Base-by-base conservation (phyloP, 2,329 filamentous ascomycete species). In the Hymenoscyphus occultus region DNA sequence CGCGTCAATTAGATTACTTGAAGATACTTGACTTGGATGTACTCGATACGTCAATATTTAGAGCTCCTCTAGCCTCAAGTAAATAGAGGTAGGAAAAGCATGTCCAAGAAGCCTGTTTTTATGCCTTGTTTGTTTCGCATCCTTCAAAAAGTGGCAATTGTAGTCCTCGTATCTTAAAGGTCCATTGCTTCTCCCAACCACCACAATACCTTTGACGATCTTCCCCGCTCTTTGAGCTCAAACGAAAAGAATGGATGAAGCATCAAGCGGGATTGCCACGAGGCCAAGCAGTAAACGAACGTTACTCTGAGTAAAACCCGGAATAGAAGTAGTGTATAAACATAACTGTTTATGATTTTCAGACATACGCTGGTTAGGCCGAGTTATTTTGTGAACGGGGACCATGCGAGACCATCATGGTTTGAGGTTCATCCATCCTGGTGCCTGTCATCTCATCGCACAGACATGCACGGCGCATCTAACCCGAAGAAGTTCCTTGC, bases 391-490 rank as follows among this genome's bases (percentile, higher is more conserved):
- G 45, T 51, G 45, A 51, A 51, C 5, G 45, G 12, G 4, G n/a
- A 51, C 19, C 45, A 9, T 39, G 65, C 59, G 67, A 69, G 62
- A 69, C 65, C 62, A 64, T 65, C 63, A 64, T 63, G 19, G 67
- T 68, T 69, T 68, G 67, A 70, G 65, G 59, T 57, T 64, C 57
- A 60, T 58, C 32, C 48, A 19, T 40, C 56, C 56, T 42, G 35
- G 59, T 35, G 57, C 64, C 65, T 65, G 66, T 57, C 45, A 16
- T 22, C 45, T 28, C 56, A 13, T 31, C 56, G 69, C 69, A 71
- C 68, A 69, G 68, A 68, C 68, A 45, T 22, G 42, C 59, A 64
- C 69, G 63, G 69, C 63, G 32, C 65, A 42, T 56, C 5, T 54
- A n/a, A 13, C 65, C 64, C 40, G 31, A 67, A 63, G n/a, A 22